Base-by-base conservation (phyloP, 2,329 filamentous ascomycete genomes). In the Fusarium incarnatum region DNA sequence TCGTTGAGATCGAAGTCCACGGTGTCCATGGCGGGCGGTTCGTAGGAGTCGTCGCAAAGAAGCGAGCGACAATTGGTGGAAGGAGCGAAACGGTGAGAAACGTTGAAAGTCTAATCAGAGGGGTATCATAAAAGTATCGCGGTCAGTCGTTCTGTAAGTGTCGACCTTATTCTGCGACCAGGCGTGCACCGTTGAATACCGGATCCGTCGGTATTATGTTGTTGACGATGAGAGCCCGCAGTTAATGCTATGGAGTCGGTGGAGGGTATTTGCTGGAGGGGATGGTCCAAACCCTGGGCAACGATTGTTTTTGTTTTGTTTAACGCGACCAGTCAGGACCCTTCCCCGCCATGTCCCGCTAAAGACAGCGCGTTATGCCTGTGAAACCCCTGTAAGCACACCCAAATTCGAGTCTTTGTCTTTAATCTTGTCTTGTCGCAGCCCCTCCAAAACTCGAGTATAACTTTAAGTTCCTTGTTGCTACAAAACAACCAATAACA, bases 1-100 rank as follows among this genome's bases (percentile, higher is more conserved):
- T 97, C 92, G 80, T 98, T 97, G 81, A 99, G 93, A 81, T 98
- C 93, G 83, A 99, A 99, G 77, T 91, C 88, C 79, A 94, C 88
- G 84, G 92, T 92, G 77, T 85, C 91, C 90, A 91, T 91, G 79
- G 70, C 80, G 75, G 80, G 73, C 77, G 60, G 60, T 64, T 54
- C 37, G 49, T 64, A 61, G 44, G 50, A 49, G 62, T 68, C 70
- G 71, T 62, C 56, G 66, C 70, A 56, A 49, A 50, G 52, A 37
- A 65, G 72, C 61, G 66, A 59, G 53, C 48, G 58, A 67, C 56
- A 50, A 27, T 44, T 41, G 32, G 48, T 20, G 52, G 27, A 56
- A 55, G 53, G 56, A 64, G 67, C 46, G 54, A 53, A 71, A 59
- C 9, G 63, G 42, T 13, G 25, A 53, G 55, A 50, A 61, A 55